phyloP scores from a whole-genome alignment of 2,329 filamentous ascomycete genomes.

The Aspergillus nomiae region DNA sequence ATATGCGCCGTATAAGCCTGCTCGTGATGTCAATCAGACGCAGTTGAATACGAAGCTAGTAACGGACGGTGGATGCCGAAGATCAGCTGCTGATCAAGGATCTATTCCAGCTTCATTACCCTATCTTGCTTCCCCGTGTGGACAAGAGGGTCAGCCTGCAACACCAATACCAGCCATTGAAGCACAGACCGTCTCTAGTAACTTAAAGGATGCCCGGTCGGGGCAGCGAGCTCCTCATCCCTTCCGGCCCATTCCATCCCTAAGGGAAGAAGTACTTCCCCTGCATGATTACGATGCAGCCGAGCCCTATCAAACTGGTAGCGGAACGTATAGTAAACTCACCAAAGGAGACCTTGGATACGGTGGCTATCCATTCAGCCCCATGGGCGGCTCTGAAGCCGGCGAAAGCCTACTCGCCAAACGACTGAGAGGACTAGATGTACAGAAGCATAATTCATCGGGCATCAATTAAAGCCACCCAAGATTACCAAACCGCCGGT shows the following conservation, averaged over 20 bases:
- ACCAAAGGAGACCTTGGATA: conserved; percentile 66
- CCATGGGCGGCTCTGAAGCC: conserved; percentile 44
- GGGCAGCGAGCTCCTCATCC: conserved; percentile 16
- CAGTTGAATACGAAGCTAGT: conserved; percentile 54
- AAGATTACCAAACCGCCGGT: neutral
- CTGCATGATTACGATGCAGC: conserved; percentile 19
- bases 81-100: conserved; percentile 57
- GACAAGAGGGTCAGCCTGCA: neutral
- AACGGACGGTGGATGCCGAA: conserved; percentile 62
- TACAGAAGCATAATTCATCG: conserved; percentile 35
- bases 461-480: neutral
- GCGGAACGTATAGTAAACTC: conserved; percentile 65
- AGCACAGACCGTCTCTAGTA: neutral
- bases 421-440: conserved; percentile 65
- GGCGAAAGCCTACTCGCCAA: conserved; percentile 71
- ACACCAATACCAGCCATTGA: neutral
- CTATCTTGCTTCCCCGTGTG: conserved; percentile 10
- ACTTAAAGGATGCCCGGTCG: neutral
- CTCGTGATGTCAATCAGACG: conserved; percentile 44
- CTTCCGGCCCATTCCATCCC: conserved; percentile 21
- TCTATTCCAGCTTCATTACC: conserved; percentile 14
- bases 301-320: conserved; percentile 34
- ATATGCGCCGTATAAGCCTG: conserved; percentile 80
- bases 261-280: conserved; percentile 26
- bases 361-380: conserved; percentile 57